Percentiles rank a stretch among this genome's conserved stretches.
phyloP scores from a whole-genome alignment of 352 stramenopile species.

The Globisporangium radiosum region DNA sequence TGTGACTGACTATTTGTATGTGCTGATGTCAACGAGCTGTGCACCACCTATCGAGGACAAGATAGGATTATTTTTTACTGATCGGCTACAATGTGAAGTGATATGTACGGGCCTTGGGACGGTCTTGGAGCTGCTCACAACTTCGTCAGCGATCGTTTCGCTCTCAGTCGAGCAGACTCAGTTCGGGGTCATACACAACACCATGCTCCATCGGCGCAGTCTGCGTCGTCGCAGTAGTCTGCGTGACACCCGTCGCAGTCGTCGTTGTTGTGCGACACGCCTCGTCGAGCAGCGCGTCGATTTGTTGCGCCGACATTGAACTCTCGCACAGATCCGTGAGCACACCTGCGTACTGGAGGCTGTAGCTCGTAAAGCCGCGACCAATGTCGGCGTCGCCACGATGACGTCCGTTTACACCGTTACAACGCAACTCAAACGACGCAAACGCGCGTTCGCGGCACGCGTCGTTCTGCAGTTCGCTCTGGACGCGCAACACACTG shows the following conservation, averaged over 20 bases:
- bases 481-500: constrained; percentile 20
- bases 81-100: too few species aligned
- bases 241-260: background rate
- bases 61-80: too few species aligned
- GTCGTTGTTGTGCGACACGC: constrained; percentile 15
- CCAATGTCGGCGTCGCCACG: constrained; percentile 19
- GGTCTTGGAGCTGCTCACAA: too few species aligned
- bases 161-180: constrained; percentile 5
- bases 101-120: too few species aligned
- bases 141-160: too few species aligned
- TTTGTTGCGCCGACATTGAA: constrained; percentile 13
- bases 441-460: constrained; percentile 30
- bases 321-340: constrained; percentile 43
- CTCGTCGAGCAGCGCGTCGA: constrained; percentile 23
- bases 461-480: constrained; percentile 16
- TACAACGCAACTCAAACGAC: constrained; percentile 23
- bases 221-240: background rate
- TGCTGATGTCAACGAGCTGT: too few species aligned
- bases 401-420: constrained; percentile 6
- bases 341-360: constrained; percentile 49
- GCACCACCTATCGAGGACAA: too few species aligned
- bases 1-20: too few species aligned
- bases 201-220: background rate
- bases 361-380: constrained; percentile 58
- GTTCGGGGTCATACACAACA: constrained; percentile 19